Evolutionary conservation across 768 basidiomycete species (phyloP).

Genomic region (Xerocomellus amylosporus): DNA sequence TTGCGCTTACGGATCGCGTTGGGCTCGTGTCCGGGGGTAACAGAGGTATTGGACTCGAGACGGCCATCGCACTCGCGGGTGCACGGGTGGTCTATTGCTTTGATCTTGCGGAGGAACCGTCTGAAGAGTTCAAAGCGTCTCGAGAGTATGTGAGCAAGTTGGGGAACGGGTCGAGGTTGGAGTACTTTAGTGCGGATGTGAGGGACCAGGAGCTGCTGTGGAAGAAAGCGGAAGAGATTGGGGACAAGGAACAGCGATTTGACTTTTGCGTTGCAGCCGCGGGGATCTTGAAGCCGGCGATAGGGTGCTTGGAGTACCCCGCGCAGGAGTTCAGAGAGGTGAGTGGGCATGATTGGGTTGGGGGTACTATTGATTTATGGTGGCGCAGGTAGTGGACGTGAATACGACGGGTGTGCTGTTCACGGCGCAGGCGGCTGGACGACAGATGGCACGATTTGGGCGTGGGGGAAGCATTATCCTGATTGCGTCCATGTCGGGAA

Average conservation of each 20-base stretch:
- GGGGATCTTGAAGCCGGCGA: constrained; percentile 60
- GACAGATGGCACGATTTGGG: constrained; percentile 51
- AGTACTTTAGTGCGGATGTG: constrained; percentile 67
- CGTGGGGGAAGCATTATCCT: constrained; percentile 54
- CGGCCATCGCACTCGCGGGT: constrained; percentile 71
- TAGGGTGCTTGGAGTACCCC: constrained; percentile 64
- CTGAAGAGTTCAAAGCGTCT: constrained; percentile 57
- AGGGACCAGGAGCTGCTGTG: constrained; percentile 60
- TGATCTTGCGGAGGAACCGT: constrained; percentile 56
- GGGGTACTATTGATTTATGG: not conserved
- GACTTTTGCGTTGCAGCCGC: constrained; percentile 79
- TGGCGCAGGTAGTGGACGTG: constrained; percentile 54
- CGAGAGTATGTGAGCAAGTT: constrained; percentile 50
- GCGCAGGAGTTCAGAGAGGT: constrained; percentile 64
- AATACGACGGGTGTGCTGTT: constrained; percentile 63
- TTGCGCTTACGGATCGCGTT: constrained; percentile 54
- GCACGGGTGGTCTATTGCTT: constrained; percentile 68
- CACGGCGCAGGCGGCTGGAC: constrained; percentile 59
- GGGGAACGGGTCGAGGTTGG: constrained; percentile 42
- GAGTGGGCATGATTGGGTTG: not conserved
- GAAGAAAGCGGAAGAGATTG: constrained; percentile 56
- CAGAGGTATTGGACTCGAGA: constrained; percentile 77
- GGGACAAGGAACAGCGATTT: constrained; percentile 63
- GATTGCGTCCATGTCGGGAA: constrained; percentile 60
- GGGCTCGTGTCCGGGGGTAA: constrained; percentile 64